These are phyloP conservation scores for Podaxis sp. DNA, from an alignment of 768 basidiomycete genomes.

Conservation along the genomic window DNA sequence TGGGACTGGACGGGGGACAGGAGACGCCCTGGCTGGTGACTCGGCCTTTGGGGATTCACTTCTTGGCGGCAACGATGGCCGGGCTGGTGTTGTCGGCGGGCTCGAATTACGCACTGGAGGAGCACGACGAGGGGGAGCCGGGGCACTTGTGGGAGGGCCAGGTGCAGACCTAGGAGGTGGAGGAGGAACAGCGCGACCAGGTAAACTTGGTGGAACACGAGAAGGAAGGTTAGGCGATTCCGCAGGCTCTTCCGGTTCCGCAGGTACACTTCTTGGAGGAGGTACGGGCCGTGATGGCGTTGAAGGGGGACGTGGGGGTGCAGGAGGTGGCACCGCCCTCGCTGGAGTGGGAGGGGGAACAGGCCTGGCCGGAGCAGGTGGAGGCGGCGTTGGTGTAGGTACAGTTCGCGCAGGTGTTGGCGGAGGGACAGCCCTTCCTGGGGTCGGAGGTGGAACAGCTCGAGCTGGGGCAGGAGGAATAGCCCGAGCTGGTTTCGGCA, in stretches of 20 bases:
- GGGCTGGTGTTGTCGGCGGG: constrained; percentile 34
- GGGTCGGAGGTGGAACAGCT: constrained; percentile 31
- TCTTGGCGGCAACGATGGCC: constrained; percentile 20
- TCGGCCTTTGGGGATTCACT: constrained; percentile 34
- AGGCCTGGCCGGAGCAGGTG: not conserved
- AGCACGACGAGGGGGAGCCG: constrained; percentile 30
- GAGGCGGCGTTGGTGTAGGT: constrained; percentile 23
- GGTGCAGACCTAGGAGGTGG: constrained; percentile 26
- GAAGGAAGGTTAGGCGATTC: not conserved
- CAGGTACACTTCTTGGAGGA: not conserved
- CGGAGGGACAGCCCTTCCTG: constrained; percentile 27
- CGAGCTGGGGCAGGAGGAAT: constrained; percentile 25
- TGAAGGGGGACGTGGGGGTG: constrained; percentile 2
- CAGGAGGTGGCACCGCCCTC: constrained; percentile 6
- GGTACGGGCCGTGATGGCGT: constrained; percentile 9
- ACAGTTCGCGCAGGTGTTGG: constrained; percentile 33
- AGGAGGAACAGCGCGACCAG: constrained; percentile 29
- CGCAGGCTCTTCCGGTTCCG: constrained; percentile 2
- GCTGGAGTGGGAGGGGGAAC: not conserved
- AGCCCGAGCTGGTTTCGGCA: not conserved
- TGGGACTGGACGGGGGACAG: constrained; percentile 27
- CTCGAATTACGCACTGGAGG: constrained; percentile 33
- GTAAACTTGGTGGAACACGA: constrained; percentile 13
- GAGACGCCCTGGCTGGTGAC: constrained; percentile 34
- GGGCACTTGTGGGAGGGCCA: constrained; percentile 28